Evolutionary conservation across 257 asterid genomes (phyloP).

Genomic region (Penstemon newberryi): DNA sequence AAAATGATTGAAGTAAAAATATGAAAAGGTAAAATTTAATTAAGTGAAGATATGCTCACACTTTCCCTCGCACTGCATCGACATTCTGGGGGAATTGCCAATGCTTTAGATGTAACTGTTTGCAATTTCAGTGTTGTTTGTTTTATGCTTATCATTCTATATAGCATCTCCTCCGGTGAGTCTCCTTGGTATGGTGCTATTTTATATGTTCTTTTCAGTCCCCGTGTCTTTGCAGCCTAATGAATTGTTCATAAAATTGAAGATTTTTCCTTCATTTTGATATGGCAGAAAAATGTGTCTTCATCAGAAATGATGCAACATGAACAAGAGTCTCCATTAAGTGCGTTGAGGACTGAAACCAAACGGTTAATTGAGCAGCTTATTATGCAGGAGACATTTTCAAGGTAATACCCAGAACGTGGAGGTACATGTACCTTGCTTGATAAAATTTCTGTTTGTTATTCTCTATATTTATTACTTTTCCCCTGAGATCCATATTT

Average conservation of each 20-base stretch:
- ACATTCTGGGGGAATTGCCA: no score
- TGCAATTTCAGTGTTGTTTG: not conserved
- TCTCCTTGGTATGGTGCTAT: not conserved
- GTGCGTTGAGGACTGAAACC: constrained; percentile 45
- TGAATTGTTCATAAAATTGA: constrained; percentile 1
- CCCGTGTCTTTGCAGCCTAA: constrained; percentile 9
- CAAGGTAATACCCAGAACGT: constrained; percentile 56
- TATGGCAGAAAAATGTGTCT: constrained; percentile 35
- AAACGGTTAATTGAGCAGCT: constrained; percentile 67
- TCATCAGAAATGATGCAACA: constrained; percentile 33
- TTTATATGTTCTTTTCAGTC: not conserved
- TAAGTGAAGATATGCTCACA: not conserved
- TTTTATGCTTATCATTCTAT: not conserved
- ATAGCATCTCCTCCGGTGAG: not conserved
- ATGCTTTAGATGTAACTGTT: no score
- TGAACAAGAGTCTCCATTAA: constrained; percentile 37
- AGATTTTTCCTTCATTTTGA: constrained; percentile 18
- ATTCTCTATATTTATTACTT: not conserved
- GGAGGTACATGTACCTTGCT: constrained; percentile 26
- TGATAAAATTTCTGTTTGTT: constrained; percentile 19
- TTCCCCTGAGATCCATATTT: not conserved
- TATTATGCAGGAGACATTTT: constrained; percentile 65
- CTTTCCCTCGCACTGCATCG: not conserved
- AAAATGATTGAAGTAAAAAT: not conserved
- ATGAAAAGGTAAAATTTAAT: not conserved